These are phyloP conservation scores for Russula foetens DNA, from an alignment of 768 basidiomycete genomes.

Conservation along the genomic window DNA sequence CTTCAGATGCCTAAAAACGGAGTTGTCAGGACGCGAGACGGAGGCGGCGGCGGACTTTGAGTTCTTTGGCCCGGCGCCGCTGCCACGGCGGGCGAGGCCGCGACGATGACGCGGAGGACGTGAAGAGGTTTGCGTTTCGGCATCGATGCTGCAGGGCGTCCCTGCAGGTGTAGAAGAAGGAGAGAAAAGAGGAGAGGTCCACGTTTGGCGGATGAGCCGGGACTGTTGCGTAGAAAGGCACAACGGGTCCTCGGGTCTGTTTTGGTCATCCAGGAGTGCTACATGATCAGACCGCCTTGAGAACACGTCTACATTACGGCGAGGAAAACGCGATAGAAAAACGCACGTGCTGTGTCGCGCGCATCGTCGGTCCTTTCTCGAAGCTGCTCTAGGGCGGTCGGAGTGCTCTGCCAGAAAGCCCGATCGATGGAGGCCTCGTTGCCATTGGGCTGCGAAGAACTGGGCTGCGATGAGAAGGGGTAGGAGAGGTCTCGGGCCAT, in stretches of 20 bases:
- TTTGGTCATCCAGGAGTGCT: neutral
- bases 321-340: neutral
- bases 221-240: neutral
- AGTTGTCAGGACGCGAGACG: neutral
- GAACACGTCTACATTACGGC: neutral
- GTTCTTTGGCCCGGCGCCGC: neutral
- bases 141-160: neutral
- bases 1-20: neutral
- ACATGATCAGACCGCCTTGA: neutral
- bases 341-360: neutral
- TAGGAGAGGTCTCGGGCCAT: neutral
- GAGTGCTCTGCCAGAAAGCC: conserved; percentile 8
- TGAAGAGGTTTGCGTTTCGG: neutral
- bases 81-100: too few relatives aligned
- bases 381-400: neutral
- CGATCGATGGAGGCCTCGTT: neutral
- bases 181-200: too few relatives aligned
- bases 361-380: neutral
- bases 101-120: neutral
- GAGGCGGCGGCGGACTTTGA: neutral
- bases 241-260: neutral
- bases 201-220: neutral
- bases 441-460: neutral
- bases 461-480: neutral
- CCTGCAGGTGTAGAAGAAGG: neutral